Base-by-base conservation (phyloP, 2,329 filamentous ascomycete genomes). In the Penicillium sp. region DNA sequence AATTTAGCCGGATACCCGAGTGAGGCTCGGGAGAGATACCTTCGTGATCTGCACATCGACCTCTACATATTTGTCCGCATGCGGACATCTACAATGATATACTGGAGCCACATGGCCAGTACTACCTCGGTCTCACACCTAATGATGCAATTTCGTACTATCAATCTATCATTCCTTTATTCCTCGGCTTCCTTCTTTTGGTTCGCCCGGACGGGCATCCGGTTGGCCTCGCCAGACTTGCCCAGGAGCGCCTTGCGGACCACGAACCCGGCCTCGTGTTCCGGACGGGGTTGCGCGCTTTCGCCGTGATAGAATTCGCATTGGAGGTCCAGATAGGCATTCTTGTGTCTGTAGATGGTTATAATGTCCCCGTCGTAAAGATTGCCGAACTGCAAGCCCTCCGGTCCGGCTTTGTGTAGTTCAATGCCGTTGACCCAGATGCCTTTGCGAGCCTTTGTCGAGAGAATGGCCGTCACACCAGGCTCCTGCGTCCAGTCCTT, bases 291-390 rank as follows among this genome's bases (percentile, higher is more conserved):
- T 35, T 68, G 58, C 11, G 69, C 71, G 56, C 76, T 77, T n/a
- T 74, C 69, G 5, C 76, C 75, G 48, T 76, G 71, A 27, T 72
- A 75, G 46, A 79, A 76, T 38, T 78, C 76, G 50, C 75, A 76
- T 18, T 66, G 60, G 44, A 77, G 73, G 35, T 71, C 71, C 27
- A 79, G 57, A 50, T 68, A 77, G 46, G 71, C 61, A 30, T 66
- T 57, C 40, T 67, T 31, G 65, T 71, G 41, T 39, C 83, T 77
- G 79, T 85, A 95, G 6, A 95, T 81, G 2, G 84, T 82, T 43
- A 96, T 81, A 22, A 84, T 77, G 66, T 96, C 92, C 1, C 89
- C 90, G 30, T 88, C 83, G 66, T 90, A 83, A 13, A 96, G 70
- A 49, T 84, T 83, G 24, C 88, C 84, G 42, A 81, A 89, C 1